phyloP scores from a whole-genome alignment of 1,139 yeast species.

The Taiozyma sp. region DNA sequence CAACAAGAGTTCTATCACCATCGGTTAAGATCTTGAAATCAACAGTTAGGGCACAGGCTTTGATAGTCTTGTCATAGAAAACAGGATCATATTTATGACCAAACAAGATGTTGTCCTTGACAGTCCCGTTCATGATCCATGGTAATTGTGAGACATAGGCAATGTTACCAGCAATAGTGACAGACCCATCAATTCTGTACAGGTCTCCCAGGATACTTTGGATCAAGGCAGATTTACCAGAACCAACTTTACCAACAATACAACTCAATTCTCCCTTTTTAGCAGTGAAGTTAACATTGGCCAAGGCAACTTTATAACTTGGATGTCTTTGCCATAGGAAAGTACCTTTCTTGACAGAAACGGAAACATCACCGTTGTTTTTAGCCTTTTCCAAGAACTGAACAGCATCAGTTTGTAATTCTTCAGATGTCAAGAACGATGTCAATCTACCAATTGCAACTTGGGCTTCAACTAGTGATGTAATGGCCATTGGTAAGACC shows the following conservation, averaged over 20 bases:
- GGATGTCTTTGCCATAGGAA: constrained; percentile 87
- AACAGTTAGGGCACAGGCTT: constrained; percentile 83
- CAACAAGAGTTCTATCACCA: constrained; percentile 89
- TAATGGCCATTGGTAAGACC: constrained; percentile 87
- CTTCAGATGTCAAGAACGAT: constrained; percentile 67
- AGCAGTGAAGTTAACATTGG: constrained; percentile 62
- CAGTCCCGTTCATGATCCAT: constrained; percentile 95
- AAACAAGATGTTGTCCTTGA: constrained; percentile 83
- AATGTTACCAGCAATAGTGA: constrained; percentile 66
- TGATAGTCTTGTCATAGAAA: constrained; percentile 71
- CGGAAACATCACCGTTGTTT: constrained; percentile 61
- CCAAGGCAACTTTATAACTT: constrained; percentile 70
- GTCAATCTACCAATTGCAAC: constrained; percentile 80
- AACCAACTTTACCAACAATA: constrained; percentile 89
- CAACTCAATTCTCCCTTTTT: constrained; percentile 80
- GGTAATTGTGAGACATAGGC: constrained; percentile 94
- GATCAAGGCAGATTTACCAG: constrained; percentile 85
- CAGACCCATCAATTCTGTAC: constrained; percentile 72
- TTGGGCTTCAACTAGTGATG: constrained; percentile 82
- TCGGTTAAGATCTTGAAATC: constrained; percentile 78
- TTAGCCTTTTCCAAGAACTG: constrained; percentile 45
- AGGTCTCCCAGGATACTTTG: constrained; percentile 85
- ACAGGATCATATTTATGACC: constrained; percentile 81
- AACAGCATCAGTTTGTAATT: constrained; percentile 78
- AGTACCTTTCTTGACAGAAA: constrained; percentile 65